Percentiles rank a stretch among this genome's conserved stretches.
These are phyloP conservation scores for Saccharomyces hybrid DNA, from an alignment of 1,139 yeast genomes.

Conservation along the genomic window DNA sequence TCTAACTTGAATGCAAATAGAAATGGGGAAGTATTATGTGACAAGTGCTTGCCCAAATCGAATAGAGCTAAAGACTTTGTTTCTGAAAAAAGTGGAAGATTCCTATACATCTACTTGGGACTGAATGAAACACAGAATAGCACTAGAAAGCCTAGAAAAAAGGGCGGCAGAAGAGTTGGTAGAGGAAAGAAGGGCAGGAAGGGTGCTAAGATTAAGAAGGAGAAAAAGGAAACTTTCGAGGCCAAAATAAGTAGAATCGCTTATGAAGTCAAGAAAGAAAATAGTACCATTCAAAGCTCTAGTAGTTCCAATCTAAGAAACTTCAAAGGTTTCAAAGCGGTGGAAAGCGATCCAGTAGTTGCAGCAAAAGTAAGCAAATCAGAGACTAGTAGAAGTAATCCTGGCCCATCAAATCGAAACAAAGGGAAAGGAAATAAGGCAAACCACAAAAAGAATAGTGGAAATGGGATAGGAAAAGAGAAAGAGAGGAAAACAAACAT, in stretches of 20 bases:
- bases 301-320: conserved; percentile 27
- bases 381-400: not conserved
- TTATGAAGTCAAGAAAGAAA: conserved; percentile 21
- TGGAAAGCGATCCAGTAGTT: conserved; percentile 1
- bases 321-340: conserved; percentile 29
- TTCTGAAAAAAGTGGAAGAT: conserved; percentile 44
- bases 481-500: not conserved
- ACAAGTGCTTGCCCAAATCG: conserved; percentile 34
- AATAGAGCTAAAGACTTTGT: conserved; percentile 28
- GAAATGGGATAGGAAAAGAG: not conserved
- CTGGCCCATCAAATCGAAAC: not conserved
- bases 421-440: not conserved
- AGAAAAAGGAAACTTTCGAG: conserved; percentile 21
- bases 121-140: conserved; percentile 37
- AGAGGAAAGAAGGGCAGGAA: conserved; percentile 19
- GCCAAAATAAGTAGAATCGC: conserved; percentile 24
- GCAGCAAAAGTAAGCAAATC: not conserved
- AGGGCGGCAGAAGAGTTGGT: conserved; percentile 28
- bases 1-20: conserved; percentile 37
- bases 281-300: conserved; percentile 26
- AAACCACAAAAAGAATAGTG: not conserved
- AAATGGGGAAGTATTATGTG: conserved; percentile 36
- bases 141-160: conserved; percentile 18
- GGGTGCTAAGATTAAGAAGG: conserved; percentile 7
- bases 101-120: conserved; percentile 44